Conservation (phyloP, 371 early-diverging fungal species). For the Coemansia sp. region DNA sequence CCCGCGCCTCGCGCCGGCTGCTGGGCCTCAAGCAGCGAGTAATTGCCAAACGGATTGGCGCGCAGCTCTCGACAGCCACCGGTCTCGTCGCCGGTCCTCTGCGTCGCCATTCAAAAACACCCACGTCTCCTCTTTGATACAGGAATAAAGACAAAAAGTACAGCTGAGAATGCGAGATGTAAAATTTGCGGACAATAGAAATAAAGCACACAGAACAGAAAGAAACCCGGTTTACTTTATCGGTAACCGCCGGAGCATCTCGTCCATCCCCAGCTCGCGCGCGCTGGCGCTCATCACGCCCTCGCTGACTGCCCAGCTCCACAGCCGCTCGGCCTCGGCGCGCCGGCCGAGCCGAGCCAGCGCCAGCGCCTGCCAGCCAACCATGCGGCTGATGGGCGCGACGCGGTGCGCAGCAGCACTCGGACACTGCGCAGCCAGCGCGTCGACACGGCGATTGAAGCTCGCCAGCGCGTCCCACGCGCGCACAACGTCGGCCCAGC, state of each 20-base stretch:
- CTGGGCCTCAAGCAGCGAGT: slow-evolving; percentile 44
- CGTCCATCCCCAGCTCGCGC: slow-evolving; percentile 7
- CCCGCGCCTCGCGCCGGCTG: slow-evolving; percentile 7
- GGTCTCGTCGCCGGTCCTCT: neutral
- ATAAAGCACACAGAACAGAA: neutral
- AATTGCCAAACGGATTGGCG: slow-evolving; percentile 45
- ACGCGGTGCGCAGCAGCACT: slow-evolving; percentile 4
- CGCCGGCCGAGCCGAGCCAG: neutral
- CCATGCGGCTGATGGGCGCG: slow-evolving; percentile 25
- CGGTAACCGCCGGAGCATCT: slow-evolving; percentile 1
- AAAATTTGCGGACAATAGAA: neutral
- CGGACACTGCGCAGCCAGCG: neutral
- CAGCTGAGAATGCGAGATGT: neutral
- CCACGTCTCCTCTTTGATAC: neutral
- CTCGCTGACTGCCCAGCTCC: slow-evolving; percentile 9
- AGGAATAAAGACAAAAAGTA: slow-evolving; percentile 1
- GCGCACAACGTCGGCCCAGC: slow-evolving; percentile 19
- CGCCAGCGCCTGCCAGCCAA: slow-evolving; percentile 29
- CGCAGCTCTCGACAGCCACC: slow-evolving; percentile 9
- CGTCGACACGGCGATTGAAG: slow-evolving; percentile 19
- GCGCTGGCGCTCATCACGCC: slow-evolving; percentile 13
- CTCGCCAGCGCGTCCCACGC: slow-evolving; percentile 19
- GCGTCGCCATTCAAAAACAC: neutral
- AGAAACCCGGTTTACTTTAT: neutral
- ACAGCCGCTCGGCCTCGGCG: slow-evolving; percentile 15